Evolutionary conservation across 805 yeast genomes (phyloP).

Genomic region (Candida ficus): DNA sequence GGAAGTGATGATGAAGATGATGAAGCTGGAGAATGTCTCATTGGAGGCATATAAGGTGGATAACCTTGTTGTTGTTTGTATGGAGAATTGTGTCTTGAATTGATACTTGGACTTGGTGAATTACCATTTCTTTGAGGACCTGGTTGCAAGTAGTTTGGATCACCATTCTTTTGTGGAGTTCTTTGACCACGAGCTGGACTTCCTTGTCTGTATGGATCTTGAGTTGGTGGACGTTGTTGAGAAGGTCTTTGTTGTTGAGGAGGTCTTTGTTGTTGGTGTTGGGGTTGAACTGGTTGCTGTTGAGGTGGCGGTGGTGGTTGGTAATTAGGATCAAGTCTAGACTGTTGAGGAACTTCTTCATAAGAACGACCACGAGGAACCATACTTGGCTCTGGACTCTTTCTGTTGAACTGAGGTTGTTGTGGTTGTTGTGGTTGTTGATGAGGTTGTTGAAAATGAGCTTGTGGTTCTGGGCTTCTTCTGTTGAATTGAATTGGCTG

Average conservation of each 20-base stretch:
- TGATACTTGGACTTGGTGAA: constrained; percentile 9
- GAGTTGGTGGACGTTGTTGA: background rate
- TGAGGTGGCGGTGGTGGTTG: too few species aligned
- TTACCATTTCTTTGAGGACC: background rate
- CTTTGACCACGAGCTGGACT: background rate
- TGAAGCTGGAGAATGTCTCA: background rate
- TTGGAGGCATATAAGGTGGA: constrained; percentile 1
- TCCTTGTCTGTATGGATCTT: background rate
- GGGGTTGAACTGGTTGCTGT: background rate
- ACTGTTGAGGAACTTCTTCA: too few species aligned
- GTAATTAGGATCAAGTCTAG: background rate
- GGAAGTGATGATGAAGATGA: constrained; percentile 9
- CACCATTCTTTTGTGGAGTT: background rate
- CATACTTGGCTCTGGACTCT: background rate
- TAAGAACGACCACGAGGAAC: too few species aligned
- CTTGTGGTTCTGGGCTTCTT: background rate
- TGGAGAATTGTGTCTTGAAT: constrained; percentile 15
- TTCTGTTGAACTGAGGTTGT: constrained; percentile 1
- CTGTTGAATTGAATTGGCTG: background rate
- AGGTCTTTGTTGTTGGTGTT: too few species aligned
- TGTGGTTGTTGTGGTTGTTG: background rate
- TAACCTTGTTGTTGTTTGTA: constrained; percentile 8
- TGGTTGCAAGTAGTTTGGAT: background rate
- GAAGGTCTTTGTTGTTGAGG: background rate
- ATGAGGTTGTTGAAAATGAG: background rate